Conservation (phyloP, 2,329 filamentous ascomycete species). For the Exophiala sp. region DNA sequence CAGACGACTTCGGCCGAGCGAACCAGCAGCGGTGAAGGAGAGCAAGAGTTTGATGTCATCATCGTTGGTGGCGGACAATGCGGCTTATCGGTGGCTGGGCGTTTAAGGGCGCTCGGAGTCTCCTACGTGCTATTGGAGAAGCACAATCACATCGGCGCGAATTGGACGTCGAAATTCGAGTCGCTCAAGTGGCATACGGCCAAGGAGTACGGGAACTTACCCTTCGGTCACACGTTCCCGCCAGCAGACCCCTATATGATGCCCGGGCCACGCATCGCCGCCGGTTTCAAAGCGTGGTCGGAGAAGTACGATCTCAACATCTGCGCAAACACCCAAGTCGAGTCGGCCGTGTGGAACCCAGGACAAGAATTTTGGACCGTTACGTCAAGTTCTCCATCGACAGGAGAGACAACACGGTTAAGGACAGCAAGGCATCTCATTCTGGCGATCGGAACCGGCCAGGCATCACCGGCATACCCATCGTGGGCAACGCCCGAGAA, state of each 20-base stretch:
- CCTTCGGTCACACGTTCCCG: slow-evolving; percentile 30
- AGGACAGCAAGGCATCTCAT: slow-evolving; percentile 31
- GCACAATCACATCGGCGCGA: slow-evolving; percentile 42
- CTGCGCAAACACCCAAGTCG: slow-evolving; percentile 37
- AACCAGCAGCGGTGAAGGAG: slow-evolving; percentile 24
- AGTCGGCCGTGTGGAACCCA: slow-evolving; percentile 39
- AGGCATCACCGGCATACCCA: too few species aligned
- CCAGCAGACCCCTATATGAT: slow-evolving; percentile 26
- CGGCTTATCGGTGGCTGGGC: slow-evolving; percentile 43
- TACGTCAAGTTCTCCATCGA: too few species aligned
- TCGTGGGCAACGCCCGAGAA: slow-evolving; percentile 31
- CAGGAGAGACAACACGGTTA: too few species aligned
- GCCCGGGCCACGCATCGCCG: slow-evolving; percentile 27
- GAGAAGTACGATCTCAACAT: slow-evolving; percentile 31
- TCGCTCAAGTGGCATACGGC: slow-evolving; percentile 35
- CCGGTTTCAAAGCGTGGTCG: slow-evolving; percentile 22
- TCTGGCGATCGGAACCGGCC: slow-evolving; percentile 33
- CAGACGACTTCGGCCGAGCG: too few species aligned
- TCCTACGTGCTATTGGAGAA: slow-evolving; percentile 45
- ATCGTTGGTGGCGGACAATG: slow-evolving; percentile 44
- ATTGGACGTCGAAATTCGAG: slow-evolving; percentile 47
- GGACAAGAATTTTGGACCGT: slow-evolving; percentile 5
- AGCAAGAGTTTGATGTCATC: slow-evolving; percentile 31
- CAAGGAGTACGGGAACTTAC: slow-evolving; percentile 27
- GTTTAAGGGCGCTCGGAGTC: slow-evolving; percentile 43